phyloP scores from a whole-genome alignment of 176 grass and related monocot genomes.

The Poa annua region DNA sequence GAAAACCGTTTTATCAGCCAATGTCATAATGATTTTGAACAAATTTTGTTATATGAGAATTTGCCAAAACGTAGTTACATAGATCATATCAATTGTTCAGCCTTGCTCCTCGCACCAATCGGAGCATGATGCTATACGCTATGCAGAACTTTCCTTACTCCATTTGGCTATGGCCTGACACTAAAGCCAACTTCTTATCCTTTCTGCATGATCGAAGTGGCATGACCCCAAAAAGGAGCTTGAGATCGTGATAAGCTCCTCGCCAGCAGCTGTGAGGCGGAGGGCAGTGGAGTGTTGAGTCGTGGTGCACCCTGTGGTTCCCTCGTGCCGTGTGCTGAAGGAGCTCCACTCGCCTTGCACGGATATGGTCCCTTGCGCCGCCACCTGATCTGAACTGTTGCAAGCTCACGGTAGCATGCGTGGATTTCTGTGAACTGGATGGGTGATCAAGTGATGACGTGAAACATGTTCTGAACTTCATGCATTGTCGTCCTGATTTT shows the following conservation, averaged over 20 bases:
- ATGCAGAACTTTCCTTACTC: not conserved
- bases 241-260: slow-evolving; percentile 41
- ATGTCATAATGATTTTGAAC: not conserved
- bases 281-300: slow-evolving; percentile 1
- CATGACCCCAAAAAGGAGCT: slow-evolving; percentile 52
- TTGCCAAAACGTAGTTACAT: not conserved
- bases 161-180: not conserved
- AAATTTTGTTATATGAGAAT: not conserved
- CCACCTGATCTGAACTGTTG: not conserved
- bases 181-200: not conserved
- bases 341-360: slow-evolving; percentile 29
- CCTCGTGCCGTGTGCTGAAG: not conserved
- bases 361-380: not conserved
- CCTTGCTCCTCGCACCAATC: not conserved
- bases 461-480: not conserved
- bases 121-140: not conserved
- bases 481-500: not conserved
- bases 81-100: not conserved
- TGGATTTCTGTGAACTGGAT: not conserved
- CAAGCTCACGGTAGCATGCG: not conserved
- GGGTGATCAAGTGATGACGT: not conserved
- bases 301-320: not conserved
- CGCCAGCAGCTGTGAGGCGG: not conserved
- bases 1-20: not conserved
- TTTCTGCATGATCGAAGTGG: slow-evolving; percentile 37